These are phyloP conservation scores for Gonapodya sp. DNA, from an alignment of 192 early-diverging fungal genomes.

Conservation along the genomic window DNA sequence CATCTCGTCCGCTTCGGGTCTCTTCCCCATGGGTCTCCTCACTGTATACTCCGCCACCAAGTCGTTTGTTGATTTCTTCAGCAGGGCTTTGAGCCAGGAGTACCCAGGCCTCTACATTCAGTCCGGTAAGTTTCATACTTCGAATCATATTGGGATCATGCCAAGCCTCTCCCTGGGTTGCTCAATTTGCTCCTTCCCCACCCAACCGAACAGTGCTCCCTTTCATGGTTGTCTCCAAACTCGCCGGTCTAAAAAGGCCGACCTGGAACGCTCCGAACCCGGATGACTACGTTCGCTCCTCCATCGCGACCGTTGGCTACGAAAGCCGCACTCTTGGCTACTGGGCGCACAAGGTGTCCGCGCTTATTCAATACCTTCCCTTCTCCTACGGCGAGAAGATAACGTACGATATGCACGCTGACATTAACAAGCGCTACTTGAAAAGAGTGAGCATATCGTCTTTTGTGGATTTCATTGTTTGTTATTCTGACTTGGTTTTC, in stretches of 20 bases:
- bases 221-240: conserved; percentile 9
- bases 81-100: conserved; percentile 6
- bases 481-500: neutral
- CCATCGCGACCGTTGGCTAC: conserved; percentile 14
- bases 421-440: neutral
- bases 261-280: conserved; percentile 9
- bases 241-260: neutral
- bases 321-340: neutral
- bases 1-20: conserved; percentile 9
- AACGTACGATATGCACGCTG: neutral
- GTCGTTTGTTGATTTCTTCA: conserved; percentile 8
- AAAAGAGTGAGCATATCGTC: neutral
- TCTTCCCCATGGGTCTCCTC: conserved; percentile 15
- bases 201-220: neutral
- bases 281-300: conserved; percentile 11
- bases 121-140: neutral
- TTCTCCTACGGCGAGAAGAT: neutral
- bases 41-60: conserved; percentile 13
- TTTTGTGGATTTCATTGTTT: neutral
- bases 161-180: neutral
- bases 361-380: neutral
- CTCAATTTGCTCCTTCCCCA: neutral
- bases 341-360: neutral
- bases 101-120: neutral
- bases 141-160: neutral